Evolutionary conservation across 2,329 filamentous ascomycete genomes (phyloP), one percentile per base, ranked within the genome.

Genomic region (Aspergillus japonicus): DNA sequence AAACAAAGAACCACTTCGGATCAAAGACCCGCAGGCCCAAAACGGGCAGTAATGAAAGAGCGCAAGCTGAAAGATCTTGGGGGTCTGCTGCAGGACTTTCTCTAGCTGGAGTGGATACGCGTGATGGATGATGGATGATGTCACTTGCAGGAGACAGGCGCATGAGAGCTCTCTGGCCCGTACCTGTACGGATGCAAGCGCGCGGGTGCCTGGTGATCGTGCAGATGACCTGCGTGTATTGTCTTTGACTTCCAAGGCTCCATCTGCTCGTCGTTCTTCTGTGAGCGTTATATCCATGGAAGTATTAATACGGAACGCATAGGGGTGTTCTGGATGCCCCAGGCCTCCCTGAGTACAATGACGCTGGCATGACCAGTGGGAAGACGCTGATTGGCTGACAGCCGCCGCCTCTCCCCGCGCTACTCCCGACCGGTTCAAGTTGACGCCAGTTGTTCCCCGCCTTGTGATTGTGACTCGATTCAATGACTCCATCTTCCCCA

Each of bases 41-140:
- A 55, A 52, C 67, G 61, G 57, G 64, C 66, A 8, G 64, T 64
- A 21, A 69, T 73, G 66, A 76, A 68, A 60, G 54, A 65, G 31
- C 68, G 66, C 24, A 62, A 60, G 12, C 52, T 52, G 11, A 69
- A 64, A 35, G 68, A 73, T 58, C 65, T 76, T 48, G 61, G 62
- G 16, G 69, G 66, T 39, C 29, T 75, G 12, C 62, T 76, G 23
- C 62, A 65, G n/a, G 69, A 72, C n/a, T 75, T 76, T 58, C 52
- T 68, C 8, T 33, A 51, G 29, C 33, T 5, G n/a, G n/a, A 19
- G 50, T 35, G 50, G 50, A 33, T 35, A 31, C 19, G 11, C 12
- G 21, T 29, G 26, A 29, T 29, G 26, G 26, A 29, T 50, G 10
- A 3, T 39, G 21, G n/a, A 51, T 57, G 54, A 60, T 60, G 54